Evolutionary conservation across 495 filamentous ascomycete species (phyloP).

Genomic region (Halenospora varia): DNA sequence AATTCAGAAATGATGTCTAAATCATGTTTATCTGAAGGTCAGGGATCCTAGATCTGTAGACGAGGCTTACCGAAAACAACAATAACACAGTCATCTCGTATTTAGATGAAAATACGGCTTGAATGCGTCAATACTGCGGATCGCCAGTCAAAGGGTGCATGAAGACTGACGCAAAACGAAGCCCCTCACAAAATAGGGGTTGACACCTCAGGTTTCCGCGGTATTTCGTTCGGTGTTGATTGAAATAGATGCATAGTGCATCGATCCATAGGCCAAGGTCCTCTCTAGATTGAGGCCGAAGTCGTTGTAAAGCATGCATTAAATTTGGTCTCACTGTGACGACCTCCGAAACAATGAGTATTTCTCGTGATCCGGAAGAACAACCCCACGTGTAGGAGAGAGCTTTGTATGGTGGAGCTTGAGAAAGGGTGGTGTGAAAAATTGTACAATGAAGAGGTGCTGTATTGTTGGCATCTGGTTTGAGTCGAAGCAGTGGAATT

Average conservation of each 20-base stretch:
- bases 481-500: conserved; percentile 7
- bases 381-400: conserved; percentile 25
- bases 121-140: too few species aligned
- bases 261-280: conserved; percentile 19
- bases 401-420: conserved; percentile 18
- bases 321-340: conserved; percentile 13
- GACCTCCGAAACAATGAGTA: neutral
- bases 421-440: conserved; percentile 10
- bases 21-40: too few species aligned
- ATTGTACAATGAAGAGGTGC: conserved; percentile 1
- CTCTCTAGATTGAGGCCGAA: neutral
- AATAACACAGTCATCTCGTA: too few species aligned
- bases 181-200: too few species aligned
- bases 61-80: too few species aligned
- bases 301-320: conserved; percentile 9
- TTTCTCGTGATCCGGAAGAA: neutral
- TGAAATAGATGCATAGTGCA: conserved; percentile 21
- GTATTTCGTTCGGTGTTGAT: conserved; percentile 21
- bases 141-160: too few species aligned
- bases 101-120: too few species aligned
- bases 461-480: neutral
- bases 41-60: too few species aligned
- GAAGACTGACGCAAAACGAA: too few species aligned
- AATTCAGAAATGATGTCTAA: too few species aligned
- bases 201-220: conserved; percentile 19